Conservation (phyloP, 306 rosid genomes). For the Chamaecrista fasciculata region DNA sequence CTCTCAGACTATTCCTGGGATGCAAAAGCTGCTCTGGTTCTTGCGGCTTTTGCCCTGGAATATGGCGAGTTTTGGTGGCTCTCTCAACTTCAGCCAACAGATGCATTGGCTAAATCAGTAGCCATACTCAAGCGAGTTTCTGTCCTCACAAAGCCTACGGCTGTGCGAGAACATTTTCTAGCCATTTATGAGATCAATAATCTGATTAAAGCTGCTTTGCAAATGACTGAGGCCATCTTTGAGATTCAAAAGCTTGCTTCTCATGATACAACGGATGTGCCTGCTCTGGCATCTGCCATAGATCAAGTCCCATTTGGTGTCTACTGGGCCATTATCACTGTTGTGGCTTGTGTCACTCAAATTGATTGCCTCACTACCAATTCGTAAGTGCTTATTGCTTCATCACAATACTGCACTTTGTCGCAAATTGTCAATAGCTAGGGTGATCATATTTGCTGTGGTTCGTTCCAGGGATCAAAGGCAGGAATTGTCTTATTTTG, state of each 20-base stretch:
- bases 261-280: conserved; percentile 35
- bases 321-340: conserved; percentile 47
- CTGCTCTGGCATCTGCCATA: conserved; percentile 35
- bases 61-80: conserved; percentile 62
- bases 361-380: conserved; percentile 36
- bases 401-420: neutral
- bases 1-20: conserved; percentile 49
- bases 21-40: conserved; percentile 49
- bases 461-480: conserved; percentile 37
- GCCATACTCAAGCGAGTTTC: conserved; percentile 44
- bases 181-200: conserved; percentile 34
- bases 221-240: conserved; percentile 33
- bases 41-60: conserved; percentile 54
- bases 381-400: conserved; percentile 30
- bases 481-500: conserved; percentile 49
- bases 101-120: conserved; percentile 42
- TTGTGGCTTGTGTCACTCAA: conserved; percentile 23
- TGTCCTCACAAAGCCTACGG: conserved; percentile 15
- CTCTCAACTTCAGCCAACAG: conserved; percentile 30
- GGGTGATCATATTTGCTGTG: neutral
- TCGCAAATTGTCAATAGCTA: neutral
- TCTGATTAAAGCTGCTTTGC: conserved; percentile 37
- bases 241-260: conserved; percentile 35
- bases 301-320: conserved; percentile 47
- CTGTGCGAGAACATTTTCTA: conserved; percentile 28